Conservation (phyloP, 345 rosid species). For the Populus nigra region DNA sequence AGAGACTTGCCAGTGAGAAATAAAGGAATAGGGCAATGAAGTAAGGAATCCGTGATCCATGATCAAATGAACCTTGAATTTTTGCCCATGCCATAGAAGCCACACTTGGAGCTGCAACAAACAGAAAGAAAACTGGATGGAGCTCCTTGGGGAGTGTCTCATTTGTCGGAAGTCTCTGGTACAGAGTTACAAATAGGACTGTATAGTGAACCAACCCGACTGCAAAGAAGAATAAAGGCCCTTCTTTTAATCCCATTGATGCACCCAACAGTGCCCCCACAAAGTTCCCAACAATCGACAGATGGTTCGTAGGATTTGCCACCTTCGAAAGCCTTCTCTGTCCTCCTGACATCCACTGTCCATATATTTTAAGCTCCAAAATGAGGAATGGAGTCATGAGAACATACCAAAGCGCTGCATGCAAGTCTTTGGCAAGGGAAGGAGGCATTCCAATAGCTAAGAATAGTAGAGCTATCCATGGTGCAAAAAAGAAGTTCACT, state of each 20-base stretch:
- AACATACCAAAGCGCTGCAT: slow-evolving; percentile 62
- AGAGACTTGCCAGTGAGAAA: slow-evolving; percentile 60
- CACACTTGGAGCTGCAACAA: slow-evolving; percentile 84
- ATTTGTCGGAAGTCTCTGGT: slow-evolving; percentile 89
- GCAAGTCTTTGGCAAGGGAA: slow-evolving; percentile 41
- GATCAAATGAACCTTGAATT: slow-evolving; percentile 64
- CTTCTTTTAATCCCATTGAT: slow-evolving; percentile 85
- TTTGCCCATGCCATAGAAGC: slow-evolving; percentile 91
- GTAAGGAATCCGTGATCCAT: slow-evolving; percentile 74
- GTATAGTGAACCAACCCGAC: slow-evolving; percentile 80
- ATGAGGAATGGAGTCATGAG: slow-evolving; percentile 72
- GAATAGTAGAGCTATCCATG: slow-evolving; percentile 77
- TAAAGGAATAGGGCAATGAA: slow-evolving; percentile 88
- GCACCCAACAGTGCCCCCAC: slow-evolving; percentile 90
- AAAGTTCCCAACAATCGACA: slow-evolving; percentile 78
- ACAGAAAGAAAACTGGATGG: slow-evolving; percentile 92
- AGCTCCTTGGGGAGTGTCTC: slow-evolving; percentile 87
- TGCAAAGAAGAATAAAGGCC: slow-evolving; percentile 85
- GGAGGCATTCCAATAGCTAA: slow-evolving; percentile 75
- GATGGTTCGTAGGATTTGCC: slow-evolving; percentile 91
- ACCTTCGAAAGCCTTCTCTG: slow-evolving; percentile 85
- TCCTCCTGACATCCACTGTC: slow-evolving; percentile 98
- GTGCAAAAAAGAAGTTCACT: slow-evolving; percentile 92
- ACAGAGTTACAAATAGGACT: slow-evolving; percentile 85
- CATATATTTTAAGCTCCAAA: slow-evolving; percentile 81